Percentiles rank a stretch among this genome's conserved stretches.
These are phyloP conservation scores for Grosmannia huntii DNA, from an alignment of 2,329 filamentous ascomycete genomes.

Conservation along the genomic window DNA sequence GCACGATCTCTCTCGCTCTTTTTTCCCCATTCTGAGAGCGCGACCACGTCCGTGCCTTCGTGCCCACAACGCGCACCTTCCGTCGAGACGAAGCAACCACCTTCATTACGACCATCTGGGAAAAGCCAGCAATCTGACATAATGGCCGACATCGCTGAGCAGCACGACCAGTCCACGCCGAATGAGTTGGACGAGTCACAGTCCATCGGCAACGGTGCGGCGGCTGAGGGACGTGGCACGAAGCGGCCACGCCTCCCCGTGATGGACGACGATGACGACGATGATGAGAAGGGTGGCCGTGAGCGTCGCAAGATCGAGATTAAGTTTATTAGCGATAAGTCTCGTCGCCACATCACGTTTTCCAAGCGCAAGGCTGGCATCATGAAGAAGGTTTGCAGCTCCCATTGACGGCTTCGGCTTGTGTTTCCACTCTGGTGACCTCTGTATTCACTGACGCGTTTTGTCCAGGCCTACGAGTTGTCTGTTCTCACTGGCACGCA, in stretches of 20 bases:
- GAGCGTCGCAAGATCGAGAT: constrained; percentile 99
- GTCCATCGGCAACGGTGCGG: constrained; percentile 58
- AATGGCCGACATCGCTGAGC: constrained; percentile 72
- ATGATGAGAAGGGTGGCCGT: constrained; percentile 93
- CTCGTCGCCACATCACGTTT: constrained; percentile 97
- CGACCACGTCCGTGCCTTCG: neutral
- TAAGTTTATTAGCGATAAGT: constrained; percentile 99
- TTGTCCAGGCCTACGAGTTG: constrained; percentile 68
- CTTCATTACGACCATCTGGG: neutral
- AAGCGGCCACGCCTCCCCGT: constrained; percentile 78
- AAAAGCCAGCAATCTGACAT: neutral
- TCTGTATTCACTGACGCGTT: neutral
- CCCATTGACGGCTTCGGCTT: neutral
- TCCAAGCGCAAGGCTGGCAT: constrained; percentile 99
- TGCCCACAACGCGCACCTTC: neutral
- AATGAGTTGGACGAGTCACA: constrained; percentile 63
- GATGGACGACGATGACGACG: constrained; percentile 90
- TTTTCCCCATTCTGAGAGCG: neutral
- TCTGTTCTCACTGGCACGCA: constrained; percentile 97
- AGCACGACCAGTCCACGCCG: constrained; percentile 64
- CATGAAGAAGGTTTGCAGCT: constrained; percentile 88
- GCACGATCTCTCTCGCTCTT: neutral
- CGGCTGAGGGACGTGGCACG: constrained; percentile 63
- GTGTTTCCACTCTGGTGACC: neutral
- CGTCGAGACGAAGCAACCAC: neutral